phyloP scores from a whole-genome alignment of 495 filamentous ascomycete genomes.

The Sporormia fimetaria region DNA sequence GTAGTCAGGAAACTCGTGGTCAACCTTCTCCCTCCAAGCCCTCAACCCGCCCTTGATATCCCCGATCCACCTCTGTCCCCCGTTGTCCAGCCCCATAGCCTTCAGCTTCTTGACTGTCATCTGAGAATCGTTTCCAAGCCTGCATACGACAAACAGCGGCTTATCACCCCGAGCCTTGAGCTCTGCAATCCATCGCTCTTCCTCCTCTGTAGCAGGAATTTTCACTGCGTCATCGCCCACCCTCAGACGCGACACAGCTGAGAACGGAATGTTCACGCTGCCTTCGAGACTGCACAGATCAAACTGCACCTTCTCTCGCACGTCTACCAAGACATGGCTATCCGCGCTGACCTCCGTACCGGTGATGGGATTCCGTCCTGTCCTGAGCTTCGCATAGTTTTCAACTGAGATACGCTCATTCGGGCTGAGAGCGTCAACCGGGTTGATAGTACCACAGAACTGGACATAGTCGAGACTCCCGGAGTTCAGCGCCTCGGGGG shows the following conservation, averaged over 20 bases:
- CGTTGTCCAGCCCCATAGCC: conserved; percentile 48
- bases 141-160: conserved; percentile 68
- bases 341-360: conserved; percentile 11
- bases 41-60: conserved; percentile 74
- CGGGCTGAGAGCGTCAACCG: conserved; percentile 42
- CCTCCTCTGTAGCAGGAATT: conserved; percentile 26
- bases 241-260: conserved; percentile 16
- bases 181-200: conserved; percentile 13
- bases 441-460: conserved; percentile 55
- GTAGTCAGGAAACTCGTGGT: conserved; percentile 58
- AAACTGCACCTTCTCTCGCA: conserved; percentile 73
- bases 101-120: conserved; percentile 59
- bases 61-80: conserved; percentile 49
- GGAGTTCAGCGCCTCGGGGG: conserved; percentile 46
- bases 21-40: conserved; percentile 74
- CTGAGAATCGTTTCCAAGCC: conserved; percentile 84
- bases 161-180: conserved; percentile 19
- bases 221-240: conserved; percentile 9
- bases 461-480: conserved; percentile 64
- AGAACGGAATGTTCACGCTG: conserved; percentile 70
- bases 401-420: conserved; percentile 52
- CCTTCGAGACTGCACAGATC: conserved; percentile 63
- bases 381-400: conserved; percentile 36
- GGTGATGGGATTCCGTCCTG: conserved; percentile 10
- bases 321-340: conserved; percentile 59